Conservation (phyloP, 176 grass and related monocot species). For the Oryza longistaminata region DNA sequence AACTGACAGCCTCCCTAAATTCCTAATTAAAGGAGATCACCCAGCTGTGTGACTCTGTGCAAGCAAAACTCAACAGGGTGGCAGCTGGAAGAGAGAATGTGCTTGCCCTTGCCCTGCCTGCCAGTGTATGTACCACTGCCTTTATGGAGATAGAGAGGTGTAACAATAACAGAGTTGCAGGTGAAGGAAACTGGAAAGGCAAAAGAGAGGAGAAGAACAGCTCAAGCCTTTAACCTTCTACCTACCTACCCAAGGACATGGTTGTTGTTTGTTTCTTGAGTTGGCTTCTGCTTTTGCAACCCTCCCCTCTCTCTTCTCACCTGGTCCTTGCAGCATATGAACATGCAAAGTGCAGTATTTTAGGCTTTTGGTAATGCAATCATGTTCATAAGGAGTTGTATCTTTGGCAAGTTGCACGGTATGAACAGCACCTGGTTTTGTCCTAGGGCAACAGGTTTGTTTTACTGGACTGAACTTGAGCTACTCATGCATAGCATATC, state of each 20-base stretch:
- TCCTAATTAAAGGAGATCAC: constrained; percentile 28
- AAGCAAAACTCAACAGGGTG: neutral
- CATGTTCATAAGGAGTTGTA: neutral
- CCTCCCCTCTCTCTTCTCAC: neutral
- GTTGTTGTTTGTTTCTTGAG: neutral
- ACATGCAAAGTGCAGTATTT: neutral
- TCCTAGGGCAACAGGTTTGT: neutral
- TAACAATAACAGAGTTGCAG: neutral
- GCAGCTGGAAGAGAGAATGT: neutral
- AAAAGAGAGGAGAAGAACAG: neutral
- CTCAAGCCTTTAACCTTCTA: neutral
- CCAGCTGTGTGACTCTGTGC: constrained; percentile 1
- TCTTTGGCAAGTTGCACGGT: neutral
- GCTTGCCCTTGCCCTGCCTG: neutral
- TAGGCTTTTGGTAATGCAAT: neutral
- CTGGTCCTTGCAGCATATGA: neutral
- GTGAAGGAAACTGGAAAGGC: constrained; percentile 2
- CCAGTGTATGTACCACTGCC: neutral
- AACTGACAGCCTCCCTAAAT: constrained; percentile 22
- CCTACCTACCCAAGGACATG: neutral
- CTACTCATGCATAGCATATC: neutral
- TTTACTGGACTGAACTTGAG: neutral
- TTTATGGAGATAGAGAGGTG: no score
- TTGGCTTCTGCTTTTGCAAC: neutral
- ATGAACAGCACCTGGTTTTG: neutral